Conservation (phyloP, 441 rosid species). For the Eugenia klotzschiana region DNA sequence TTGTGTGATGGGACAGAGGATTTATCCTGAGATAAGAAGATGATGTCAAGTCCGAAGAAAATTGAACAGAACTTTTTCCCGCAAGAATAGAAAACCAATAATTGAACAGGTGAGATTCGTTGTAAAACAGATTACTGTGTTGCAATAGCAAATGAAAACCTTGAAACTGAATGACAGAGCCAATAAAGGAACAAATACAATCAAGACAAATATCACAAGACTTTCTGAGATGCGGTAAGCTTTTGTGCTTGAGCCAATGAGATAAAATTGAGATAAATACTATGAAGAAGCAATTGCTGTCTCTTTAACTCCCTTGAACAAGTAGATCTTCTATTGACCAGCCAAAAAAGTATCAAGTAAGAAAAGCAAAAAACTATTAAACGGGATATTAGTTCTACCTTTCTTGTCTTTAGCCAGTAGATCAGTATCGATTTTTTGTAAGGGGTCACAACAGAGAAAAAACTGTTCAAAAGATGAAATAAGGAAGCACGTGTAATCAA, state of each 20-base stretch:
- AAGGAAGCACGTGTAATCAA: background rate
- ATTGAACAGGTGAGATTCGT: background rate
- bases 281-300: background rate
- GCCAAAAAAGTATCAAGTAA: background rate
- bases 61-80: background rate
- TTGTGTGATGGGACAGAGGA: constrained; percentile 36
- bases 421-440: background rate
- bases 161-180: background rate
- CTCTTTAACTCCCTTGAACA: background rate
- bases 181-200: background rate
- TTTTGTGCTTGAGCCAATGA: background rate
- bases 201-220: background rate
- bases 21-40: constrained; percentile 70
- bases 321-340: background rate
- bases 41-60: constrained; percentile 27
- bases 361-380: background rate
- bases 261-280: background rate
- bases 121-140: background rate
- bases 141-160: background rate
- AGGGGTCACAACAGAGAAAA: background rate
- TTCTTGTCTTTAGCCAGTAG: background rate
- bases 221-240: background rate
- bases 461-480: background rate
- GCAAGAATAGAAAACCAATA: background rate
- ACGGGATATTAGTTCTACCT: background rate